Percentiles rank a stretch among this genome's conserved stretches.
These are phyloP conservation scores for Chlorella vulgaris DNA, from an alignment of 139 green algal genomes.

Conservation along the genomic window DNA sequence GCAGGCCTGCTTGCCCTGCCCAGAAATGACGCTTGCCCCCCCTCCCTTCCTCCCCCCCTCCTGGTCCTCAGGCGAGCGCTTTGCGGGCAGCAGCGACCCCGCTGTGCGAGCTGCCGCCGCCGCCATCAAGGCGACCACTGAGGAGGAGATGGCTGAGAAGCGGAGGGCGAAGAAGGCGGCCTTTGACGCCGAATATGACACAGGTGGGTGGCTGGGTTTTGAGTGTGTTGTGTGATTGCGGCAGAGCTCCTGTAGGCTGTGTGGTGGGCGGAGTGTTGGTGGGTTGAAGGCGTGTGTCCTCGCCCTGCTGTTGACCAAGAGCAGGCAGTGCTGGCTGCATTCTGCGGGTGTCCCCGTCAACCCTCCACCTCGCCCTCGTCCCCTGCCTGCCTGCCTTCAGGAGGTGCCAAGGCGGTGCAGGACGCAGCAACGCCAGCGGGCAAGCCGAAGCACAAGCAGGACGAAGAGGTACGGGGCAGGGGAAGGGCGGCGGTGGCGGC, in stretches of 20 bases:
- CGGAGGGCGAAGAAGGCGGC: conserved; percentile 84
- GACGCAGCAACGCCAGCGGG: conserved; percentile 19
- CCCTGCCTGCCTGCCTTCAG: too few relatives aligned
- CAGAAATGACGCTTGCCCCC: neutral
- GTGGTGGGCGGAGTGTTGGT: neutral
- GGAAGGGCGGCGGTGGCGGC: neutral
- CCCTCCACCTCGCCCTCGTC: too few relatives aligned
- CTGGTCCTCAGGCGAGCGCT: conserved; percentile 39
- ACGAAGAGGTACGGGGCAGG: neutral
- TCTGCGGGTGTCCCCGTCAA: too few relatives aligned
- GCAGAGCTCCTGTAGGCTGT: neutral
- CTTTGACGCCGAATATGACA: conserved; percentile 76
- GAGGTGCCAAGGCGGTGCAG: conserved; percentile 40
- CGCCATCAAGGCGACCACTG: conserved; percentile 40
- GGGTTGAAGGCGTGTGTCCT: too few relatives aligned
- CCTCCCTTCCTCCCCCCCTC: conserved; percentile 13
- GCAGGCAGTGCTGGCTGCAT: too few relatives aligned
- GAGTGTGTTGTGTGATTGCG: neutral
- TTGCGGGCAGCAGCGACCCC: conserved; percentile 45
- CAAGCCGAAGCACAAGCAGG: conserved; percentile 33
- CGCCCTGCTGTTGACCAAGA: too few relatives aligned
- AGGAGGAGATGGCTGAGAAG: conserved; percentile 54
- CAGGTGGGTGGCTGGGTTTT: conserved; percentile 39
- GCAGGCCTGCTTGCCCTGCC: too few relatives aligned
- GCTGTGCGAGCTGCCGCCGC: conserved; percentile 63